phyloP scores from a whole-genome alignment of 306 rosid species.

The Ammopiptanthus mongolicus region DNA sequence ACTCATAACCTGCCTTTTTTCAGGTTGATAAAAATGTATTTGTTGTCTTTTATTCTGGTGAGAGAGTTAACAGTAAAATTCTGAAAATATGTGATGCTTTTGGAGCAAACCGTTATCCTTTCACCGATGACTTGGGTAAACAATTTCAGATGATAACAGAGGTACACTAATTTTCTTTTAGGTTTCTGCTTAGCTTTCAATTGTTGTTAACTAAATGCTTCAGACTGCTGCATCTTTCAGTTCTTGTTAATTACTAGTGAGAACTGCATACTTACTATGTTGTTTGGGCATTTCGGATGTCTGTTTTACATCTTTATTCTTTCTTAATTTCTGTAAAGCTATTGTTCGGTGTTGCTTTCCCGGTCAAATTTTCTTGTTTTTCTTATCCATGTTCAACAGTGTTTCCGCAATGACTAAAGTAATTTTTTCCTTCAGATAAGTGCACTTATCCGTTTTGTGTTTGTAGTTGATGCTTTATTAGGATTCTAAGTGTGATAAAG shows the following conservation, averaged over 20 bases:
- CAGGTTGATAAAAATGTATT: slow-evolving; percentile 89
- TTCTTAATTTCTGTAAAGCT: neutral
- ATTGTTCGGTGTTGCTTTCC: neutral
- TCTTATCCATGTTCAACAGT: neutral
- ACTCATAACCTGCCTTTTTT: slow-evolving; percentile 11
- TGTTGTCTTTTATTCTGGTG: slow-evolving; percentile 78
- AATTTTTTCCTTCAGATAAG: neutral
- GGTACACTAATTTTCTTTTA: slow-evolving; percentile 34
- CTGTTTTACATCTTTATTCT: neutral
- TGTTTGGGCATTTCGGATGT: neutral
- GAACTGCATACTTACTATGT: neutral
- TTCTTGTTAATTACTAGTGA: neutral
- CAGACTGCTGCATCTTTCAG: neutral
- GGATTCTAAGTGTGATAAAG: no score
- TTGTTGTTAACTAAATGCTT: slow-evolving; percentile 6
- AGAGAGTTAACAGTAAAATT: slow-evolving; percentile 66
- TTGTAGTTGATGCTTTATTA: neutral
- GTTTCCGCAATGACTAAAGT: neutral
- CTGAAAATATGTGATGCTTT: slow-evolving; percentile 80
- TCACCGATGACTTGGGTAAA: slow-evolving; percentile 60
- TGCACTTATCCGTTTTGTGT: neutral
- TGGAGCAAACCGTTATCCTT: slow-evolving; percentile 85
- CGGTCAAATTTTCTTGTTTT: slow-evolving; percentile 1
- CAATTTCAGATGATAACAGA: slow-evolving; percentile 62
- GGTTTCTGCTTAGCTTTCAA: neutral